Base-by-base conservation (phyloP, 371 early-diverging fungal species). In the Lichtheimia hyalospora region DNA sequence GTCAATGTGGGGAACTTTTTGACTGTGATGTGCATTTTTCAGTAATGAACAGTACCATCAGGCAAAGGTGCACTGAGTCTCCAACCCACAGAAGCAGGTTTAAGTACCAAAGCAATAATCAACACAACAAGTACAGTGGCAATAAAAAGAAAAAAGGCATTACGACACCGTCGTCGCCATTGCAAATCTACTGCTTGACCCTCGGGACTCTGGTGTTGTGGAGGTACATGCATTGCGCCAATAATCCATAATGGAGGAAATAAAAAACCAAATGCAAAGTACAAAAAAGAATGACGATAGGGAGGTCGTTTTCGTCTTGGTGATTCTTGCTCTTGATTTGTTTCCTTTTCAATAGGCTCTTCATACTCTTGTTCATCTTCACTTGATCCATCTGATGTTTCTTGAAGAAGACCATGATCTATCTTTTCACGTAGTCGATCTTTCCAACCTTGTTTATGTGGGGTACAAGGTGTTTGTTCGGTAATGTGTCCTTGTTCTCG, bases 241-340 rank as follows among this genome's bases (percentile, higher is more conserved):
- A 68, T 51, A 15, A 73, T 64, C 76, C 76, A 75, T 5, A 70
- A 13, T 2, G 76, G 76, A 5, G 76, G 76, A 28, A 75, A 72
- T 24, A 73, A 18, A 50, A 75, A 75, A 1, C 76, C 76, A 54
- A 63, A 63, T 0, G 62, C 58, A 67, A 75, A 75, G 6, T 54
- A 62, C 1, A 73, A 23, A 62, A 76, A 73, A 0, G 76, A 70
- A 2, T 39, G 50, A 10, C 69, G 62, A 61, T 25, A 62, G 20
- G 28, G 18, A 49, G 34, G 34, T 8, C 34, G 34, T 10, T 34
- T 34, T 42, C 55, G 34, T 1, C 42, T 8, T 24, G 28, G 28
- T 28, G 8, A 21, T n/a, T 24, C 13, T 25, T 28, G 20, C 6
- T 41, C 18, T 25, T 27, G 52, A 15, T 25, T 39, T 43, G 25